phyloP scores from a whole-genome alignment of 306 rosid genomes.

The Benincasa hispida region DNA sequence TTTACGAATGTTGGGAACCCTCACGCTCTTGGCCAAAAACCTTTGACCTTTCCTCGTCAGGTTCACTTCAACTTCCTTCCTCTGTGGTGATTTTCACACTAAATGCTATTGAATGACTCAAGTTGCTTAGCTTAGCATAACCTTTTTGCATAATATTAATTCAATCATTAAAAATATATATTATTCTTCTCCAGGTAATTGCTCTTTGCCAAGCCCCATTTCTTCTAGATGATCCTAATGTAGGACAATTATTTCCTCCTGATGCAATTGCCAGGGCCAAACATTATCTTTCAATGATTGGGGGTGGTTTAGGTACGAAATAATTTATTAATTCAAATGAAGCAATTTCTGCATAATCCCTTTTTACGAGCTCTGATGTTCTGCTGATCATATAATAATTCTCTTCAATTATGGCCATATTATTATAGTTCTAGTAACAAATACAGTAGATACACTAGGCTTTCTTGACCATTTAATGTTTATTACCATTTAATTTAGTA shows the following conservation, averaged over 20 bases:
- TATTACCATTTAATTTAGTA: not conserved
- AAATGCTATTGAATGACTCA: not conserved
- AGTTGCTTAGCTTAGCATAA: not conserved
- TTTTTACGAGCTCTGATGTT: not conserved
- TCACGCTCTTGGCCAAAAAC: conserved; percentile 96
- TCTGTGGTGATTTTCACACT: not conserved
- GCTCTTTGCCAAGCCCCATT: conserved; percentile 99
- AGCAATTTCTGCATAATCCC: not conserved
- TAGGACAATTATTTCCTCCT: conserved; percentile 81
- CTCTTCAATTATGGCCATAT: not conserved
- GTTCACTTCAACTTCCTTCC: conserved; percentile 19
- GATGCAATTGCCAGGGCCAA: conserved; percentile 95
- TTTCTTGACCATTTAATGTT: not conserved
- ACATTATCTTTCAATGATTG: conserved; percentile 66
- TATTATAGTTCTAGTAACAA: not conserved
- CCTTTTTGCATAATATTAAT: not conserved
- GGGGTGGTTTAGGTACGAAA: conserved; percentile 80
- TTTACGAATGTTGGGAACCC: conserved; percentile 99
- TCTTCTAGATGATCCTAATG: conserved; percentile 84
- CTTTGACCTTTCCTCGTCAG: conserved; percentile 97
- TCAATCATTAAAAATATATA: not conserved
- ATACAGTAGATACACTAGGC: not conserved
- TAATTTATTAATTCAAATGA: not conserved
- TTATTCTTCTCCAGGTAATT: conserved; percentile 47
- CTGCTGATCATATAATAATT: not conserved